Evolutionary conservation across 164 flowering plant genomes (phyloP), one percentile per base, ranked within the genome.

Genomic region (Brasenia schreberi): DNA sequence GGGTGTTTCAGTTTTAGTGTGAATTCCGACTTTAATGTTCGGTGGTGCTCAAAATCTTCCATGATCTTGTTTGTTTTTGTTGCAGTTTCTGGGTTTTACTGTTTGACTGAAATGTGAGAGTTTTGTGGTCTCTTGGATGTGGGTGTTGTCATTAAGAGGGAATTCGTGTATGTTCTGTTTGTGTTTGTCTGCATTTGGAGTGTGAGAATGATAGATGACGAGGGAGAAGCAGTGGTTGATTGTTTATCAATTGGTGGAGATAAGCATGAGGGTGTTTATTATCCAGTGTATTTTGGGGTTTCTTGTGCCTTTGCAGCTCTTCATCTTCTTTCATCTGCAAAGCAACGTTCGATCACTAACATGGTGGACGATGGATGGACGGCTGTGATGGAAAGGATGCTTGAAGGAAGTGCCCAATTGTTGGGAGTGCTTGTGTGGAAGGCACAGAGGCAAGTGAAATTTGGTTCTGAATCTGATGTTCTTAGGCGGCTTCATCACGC

Each of bases 241-340:
- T 49, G 56, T 3, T 33, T 33, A 33, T 14, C 56, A 14, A 14
- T 49, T 49, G 56, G 16, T 49, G 10, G 56, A 14, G 84, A 79
- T 61, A 81, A 69, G 66, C 70, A 58, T 27, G 88, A 84, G 27
- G 70, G 75, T 65, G 68, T 87, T 66, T 83, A 33, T 33, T 33
- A 78, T 71, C 88, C 97, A 17, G 79, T 84, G 81, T 87, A 80
- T 72, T 86, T 87, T 69, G 90, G 97, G 53, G 85, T 83, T 70
- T 90, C 98, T 33, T 90, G 90, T 77, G 94, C 96, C 62, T 81
- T 88, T 56, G 77, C 80, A 59, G 93, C 92, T 19, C 83, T 88
- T 5, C 77, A 69, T 27, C 62, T 85, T 61, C 64, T 88, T 64
- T 72, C 85, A 43, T 52, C 19, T 17, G 18, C 45, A 42, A 53